Evolutionary conservation across 2,329 filamentous ascomycete species (phyloP), one percentile per base, ranked within the genome.

Genomic region (Nemania sp.): DNA sequence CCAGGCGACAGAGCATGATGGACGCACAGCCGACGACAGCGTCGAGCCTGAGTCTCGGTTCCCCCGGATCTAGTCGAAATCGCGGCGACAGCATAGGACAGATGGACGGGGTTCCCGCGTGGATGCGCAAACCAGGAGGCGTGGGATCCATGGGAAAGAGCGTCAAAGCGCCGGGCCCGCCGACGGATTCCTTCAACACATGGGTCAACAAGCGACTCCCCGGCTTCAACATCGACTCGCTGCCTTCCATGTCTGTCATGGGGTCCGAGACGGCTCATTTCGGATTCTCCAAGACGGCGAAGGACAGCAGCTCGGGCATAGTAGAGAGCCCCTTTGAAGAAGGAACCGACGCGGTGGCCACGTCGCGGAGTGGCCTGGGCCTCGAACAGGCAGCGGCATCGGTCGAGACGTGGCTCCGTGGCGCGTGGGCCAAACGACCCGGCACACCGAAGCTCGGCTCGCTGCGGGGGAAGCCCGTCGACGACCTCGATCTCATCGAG

Each of bases 341-440:
- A 59, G 79, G 81, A 17, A 74, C 79, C 45, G 76, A 82, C 59
- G 68, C 76, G 17, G 58, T 72, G 7, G 62, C 80, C 11, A 67
- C 76, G 5, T 75, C 77, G n/a, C 76, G 78, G 50, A 80, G 82
- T 48, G 81, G 82, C 13, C 80, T 76, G 2, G 80, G 83, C 1
- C 79, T 98, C 2, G 92, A 97, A 69, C 90, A 93, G 65, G 88
- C 96, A 10, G 92, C 93, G 1, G 90, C 91, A 5, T 89, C 90
- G 2, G 88, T 98, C 32, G 95, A 98, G 76, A 90, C 88, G 1
- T 99, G 95, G 92, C 81, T 98, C 60, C 83, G 93, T 62, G 91
- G 92, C 64, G 87, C 96, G 39, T 91, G 92, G 61, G 80, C 83
- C 5, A 88, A 88, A 70, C 81, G 84, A 4, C 81, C 83, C 1